Percentiles rank a stretch among this genome's conserved stretches.
These are phyloP conservation scores for Pythium rhizo-oryzae DNA, from an alignment of 352 stramenopile species.

Conservation along the genomic window DNA sequence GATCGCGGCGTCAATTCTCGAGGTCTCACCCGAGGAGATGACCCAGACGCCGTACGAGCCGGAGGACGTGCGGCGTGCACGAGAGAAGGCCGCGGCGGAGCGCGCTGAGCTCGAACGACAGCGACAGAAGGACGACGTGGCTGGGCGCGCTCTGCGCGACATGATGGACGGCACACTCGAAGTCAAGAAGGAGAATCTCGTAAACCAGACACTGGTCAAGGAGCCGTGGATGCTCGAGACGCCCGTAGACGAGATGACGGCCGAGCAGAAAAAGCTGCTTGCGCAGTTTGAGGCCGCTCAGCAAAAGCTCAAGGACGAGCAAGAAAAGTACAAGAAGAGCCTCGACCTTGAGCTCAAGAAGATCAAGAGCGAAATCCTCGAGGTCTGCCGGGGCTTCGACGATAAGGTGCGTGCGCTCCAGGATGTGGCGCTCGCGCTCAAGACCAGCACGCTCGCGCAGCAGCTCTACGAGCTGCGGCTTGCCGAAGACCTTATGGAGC, in stretches of 20 bases:
- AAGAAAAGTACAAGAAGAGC: slow-evolving; percentile 91
- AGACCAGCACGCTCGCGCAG: slow-evolving; percentile 41
- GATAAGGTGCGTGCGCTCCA: slow-evolving; percentile 71
- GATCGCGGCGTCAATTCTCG: slow-evolving; percentile 63
- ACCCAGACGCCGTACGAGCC: slow-evolving; percentile 86
- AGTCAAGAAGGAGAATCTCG: slow-evolving; percentile 80
- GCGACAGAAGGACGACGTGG: slow-evolving; percentile 84
- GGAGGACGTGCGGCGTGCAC: slow-evolving; percentile 54
- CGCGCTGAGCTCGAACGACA: slow-evolving; percentile 38
- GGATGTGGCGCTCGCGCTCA: slow-evolving; percentile 23
- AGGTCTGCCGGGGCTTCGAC: slow-evolving; percentile 85
- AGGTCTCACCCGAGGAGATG: slow-evolving; percentile 78
- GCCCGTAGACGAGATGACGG: slow-evolving; percentile 52
- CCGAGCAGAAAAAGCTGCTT: slow-evolving; percentile 62
- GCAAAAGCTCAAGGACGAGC: slow-evolving; percentile 82
- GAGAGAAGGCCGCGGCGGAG: slow-evolving; percentile 46
- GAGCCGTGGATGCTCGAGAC: slow-evolving; percentile 90
- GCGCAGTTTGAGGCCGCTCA: slow-evolving; percentile 46
- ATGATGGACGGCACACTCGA: slow-evolving; percentile 96
- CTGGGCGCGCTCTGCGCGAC: slow-evolving; percentile 76
- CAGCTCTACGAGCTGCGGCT: slow-evolving; percentile 47
- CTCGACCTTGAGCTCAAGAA: slow-evolving; percentile 85
- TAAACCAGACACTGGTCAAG: slow-evolving; percentile 65
- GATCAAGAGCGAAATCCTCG: slow-evolving; percentile 60
- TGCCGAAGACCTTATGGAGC: slow-evolving; percentile 30